Percentiles rank a stretch among this genome's conserved stretches.
phyloP scores from a whole-genome alignment of 345 rosid genomes.

The Rhizophora apiculata region DNA sequence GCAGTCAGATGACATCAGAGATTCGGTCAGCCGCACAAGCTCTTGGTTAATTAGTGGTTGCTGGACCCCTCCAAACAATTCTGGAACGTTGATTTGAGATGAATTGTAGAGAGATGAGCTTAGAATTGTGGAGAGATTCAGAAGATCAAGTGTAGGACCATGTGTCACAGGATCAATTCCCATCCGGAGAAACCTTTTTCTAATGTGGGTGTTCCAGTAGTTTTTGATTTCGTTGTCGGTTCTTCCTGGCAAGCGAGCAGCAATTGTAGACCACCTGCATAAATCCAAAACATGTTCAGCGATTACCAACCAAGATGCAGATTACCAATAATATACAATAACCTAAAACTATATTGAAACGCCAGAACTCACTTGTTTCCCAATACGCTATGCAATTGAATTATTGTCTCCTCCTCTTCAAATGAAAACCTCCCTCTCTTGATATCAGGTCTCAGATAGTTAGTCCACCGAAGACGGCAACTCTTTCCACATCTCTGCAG shows the following conservation, averaged over 20 bases:
- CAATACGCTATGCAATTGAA: background rate
- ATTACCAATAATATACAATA: too few relatives aligned
- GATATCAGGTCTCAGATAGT: background rate
- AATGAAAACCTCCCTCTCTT: background rate
- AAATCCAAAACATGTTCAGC: too few relatives aligned
- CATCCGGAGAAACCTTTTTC: conserved; percentile 72
- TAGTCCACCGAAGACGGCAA: conserved; percentile 4
- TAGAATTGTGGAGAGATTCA: conserved; percentile 58
- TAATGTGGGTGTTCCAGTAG: conserved; percentile 79
- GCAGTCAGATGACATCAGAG: conserved; percentile 32
- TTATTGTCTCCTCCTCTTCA: conserved; percentile 1
- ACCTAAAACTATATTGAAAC: too few relatives aligned
- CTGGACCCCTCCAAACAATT: too few relatives aligned
- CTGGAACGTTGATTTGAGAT: conserved; percentile 32
- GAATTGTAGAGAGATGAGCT: conserved; percentile 45
- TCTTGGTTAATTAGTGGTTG: conserved; percentile 33
- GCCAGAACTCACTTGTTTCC: background rate
- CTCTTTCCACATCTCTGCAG: background rate
- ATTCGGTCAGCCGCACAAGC: conserved; percentile 40
- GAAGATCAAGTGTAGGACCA: conserved; percentile 65
- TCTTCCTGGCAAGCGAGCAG: conserved; percentile 77
- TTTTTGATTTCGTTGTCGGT: conserved; percentile 84
- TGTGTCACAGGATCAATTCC: conserved; percentile 91
- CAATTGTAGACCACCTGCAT: conserved; percentile 77
- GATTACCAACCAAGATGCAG: too few relatives aligned